Evolutionary conservation across 257 asterid species (phyloP).

Genomic region (Cruciata laevipes): DNA sequence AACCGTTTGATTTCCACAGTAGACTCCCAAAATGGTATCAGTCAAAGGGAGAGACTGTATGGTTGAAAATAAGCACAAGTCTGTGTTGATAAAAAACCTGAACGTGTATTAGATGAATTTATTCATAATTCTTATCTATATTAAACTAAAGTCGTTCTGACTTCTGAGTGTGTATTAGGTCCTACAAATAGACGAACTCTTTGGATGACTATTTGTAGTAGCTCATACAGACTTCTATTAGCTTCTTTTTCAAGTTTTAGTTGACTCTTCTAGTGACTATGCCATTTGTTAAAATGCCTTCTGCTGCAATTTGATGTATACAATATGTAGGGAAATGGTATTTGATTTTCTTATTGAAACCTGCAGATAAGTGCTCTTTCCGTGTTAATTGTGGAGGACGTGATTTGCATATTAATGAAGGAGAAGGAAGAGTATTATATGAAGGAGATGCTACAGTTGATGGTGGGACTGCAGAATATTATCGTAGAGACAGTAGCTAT

Average conservation of each 20-base stretch:
- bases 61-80: background rate
- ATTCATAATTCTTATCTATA: too few species aligned
- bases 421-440: conserved; percentile 31
- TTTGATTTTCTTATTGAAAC: conserved; percentile 8
- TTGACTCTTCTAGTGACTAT: background rate
- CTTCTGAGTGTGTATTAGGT: background rate
- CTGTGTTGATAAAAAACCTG: background rate
- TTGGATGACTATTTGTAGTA: background rate
- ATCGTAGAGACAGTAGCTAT: conserved; percentile 21
- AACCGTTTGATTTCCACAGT: background rate
- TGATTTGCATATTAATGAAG: conserved; percentile 38
- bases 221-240: background rate
- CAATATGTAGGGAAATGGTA: background rate
- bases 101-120: too few species aligned
- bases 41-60: background rate
- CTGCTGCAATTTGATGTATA: conserved; percentile 2
- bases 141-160: too few species aligned
- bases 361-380: conserved; percentile 72
- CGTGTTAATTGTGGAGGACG: conserved; percentile 76
- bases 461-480: conserved; percentile 51
- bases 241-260: background rate
- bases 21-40: background rate
- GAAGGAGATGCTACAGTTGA: conserved; percentile 65
- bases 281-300: background rate
- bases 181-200: background rate